Evolutionary conservation across 2,329 filamentous ascomycete species (phyloP).

Genomic region (Ophiostoma ips): DNA sequence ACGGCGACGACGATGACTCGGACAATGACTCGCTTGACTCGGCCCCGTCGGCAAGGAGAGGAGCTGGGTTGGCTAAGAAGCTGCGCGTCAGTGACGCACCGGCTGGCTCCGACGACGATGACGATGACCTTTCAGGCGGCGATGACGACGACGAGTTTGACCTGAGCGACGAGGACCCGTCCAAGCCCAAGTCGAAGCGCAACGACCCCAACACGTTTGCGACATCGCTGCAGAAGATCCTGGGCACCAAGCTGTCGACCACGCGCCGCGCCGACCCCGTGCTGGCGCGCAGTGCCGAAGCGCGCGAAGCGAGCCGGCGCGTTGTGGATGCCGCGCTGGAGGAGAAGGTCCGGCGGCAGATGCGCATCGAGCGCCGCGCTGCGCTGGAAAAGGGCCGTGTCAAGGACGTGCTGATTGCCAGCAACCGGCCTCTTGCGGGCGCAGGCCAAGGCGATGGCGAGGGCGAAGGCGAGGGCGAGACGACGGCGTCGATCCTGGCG

Average conservation of each 20-base stretch:
- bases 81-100: slow-evolving; percentile 8
- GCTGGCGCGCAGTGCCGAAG: slow-evolving; percentile 67
- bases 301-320: slow-evolving; percentile 56
- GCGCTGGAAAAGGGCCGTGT: slow-evolving; percentile 78
- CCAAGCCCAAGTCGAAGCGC: slow-evolving; percentile 50
- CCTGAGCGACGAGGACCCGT: not conserved
- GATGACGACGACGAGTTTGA: slow-evolving; percentile 24
- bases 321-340: slow-evolving; percentile 68
- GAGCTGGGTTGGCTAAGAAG: slow-evolving; percentile 10
- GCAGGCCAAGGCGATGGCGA: slow-evolving; percentile 8
- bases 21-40: slow-evolving; percentile 22
- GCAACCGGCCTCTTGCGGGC: slow-evolving; percentile 11
- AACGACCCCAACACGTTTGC: slow-evolving; percentile 88
- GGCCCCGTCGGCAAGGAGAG: slow-evolving; percentile 15
- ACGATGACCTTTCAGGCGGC: slow-evolving; percentile 16
- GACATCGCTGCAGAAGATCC: slow-evolving; percentile 83
- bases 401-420: slow-evolving; percentile 62
- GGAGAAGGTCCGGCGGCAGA: slow-evolving; percentile 60
- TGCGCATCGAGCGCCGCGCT: slow-evolving; percentile 66
- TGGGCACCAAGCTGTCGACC: slow-evolving; percentile 74
- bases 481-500: slow-evolving; percentile 44
- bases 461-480: slow-evolving; percentile 31
- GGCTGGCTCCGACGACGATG: slow-evolving; percentile 20
- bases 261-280: slow-evolving; percentile 79
- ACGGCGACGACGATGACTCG: slow-evolving; percentile 21